Conservation (phyloP, 1,139 yeast species). For the Sugiyamaella novakii region DNA sequence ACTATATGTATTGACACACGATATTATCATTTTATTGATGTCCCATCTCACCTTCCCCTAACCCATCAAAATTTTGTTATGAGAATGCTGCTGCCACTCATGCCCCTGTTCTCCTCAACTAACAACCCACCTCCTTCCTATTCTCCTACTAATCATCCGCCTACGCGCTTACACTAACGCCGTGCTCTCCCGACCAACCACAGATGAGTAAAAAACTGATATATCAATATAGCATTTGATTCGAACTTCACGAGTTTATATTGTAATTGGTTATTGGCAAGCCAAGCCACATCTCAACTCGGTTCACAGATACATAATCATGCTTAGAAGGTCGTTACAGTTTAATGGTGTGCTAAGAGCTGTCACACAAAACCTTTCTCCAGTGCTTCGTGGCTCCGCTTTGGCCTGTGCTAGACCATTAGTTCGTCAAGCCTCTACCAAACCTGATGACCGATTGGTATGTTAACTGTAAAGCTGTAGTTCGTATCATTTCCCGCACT, state of each 20-base stretch:
- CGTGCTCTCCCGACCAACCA: slow-evolving; percentile 17
- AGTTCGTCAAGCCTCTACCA: slow-evolving; percentile 15
- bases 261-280: not conserved
- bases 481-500: too few relatives aligned
- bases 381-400: slow-evolving; percentile 12
- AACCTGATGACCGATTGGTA: slow-evolving; percentile 22
- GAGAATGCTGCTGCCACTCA: too few relatives aligned
- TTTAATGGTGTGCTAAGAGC: slow-evolving; percentile 14
- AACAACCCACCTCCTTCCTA: too few relatives aligned
- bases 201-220: slow-evolving; percentile 15
- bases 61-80: too few relatives aligned
- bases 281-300: not conserved
- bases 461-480: too few relatives aligned
- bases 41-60: too few relatives aligned
- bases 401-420: not conserved
- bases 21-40: too few relatives aligned
- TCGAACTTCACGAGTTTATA: slow-evolving; percentile 7
- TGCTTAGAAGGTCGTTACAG: slow-evolving; percentile 15
- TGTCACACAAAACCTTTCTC: slow-evolving; percentile 7
- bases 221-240: not conserved
- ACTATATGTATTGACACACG: too few relatives aligned
- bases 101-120: too few relatives aligned
- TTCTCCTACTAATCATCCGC: slow-evolving; percentile 2
- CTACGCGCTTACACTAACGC: slow-evolving; percentile 2
- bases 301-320: slow-evolving; percentile 2